Percentiles rank a stretch among this genome's conserved stretches.
phyloP scores from a whole-genome alignment of 2,329 filamentous ascomycete genomes.

The Pseudocercospora vitis region DNA sequence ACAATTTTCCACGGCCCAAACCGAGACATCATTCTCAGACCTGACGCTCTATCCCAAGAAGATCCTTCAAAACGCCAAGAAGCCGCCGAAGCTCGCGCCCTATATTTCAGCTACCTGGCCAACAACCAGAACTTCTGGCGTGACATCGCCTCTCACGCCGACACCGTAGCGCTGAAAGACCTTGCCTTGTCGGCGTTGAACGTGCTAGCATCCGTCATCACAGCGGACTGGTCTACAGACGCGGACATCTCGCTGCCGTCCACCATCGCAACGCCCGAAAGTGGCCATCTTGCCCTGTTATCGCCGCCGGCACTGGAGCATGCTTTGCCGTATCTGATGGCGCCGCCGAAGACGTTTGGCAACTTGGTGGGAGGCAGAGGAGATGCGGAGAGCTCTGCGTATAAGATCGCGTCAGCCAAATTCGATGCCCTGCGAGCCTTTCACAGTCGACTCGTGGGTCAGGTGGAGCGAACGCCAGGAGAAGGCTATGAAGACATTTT shows the following conservation, averaged over 20 bases:
- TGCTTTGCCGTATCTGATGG: slow-evolving; percentile 58
- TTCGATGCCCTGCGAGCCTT: slow-evolving; percentile 57
- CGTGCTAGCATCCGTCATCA: slow-evolving; percentile 54
- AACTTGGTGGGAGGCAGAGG: slow-evolving; percentile 60
- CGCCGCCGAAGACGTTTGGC: slow-evolving; percentile 56
- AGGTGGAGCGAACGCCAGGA: slow-evolving; percentile 33
- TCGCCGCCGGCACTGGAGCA: slow-evolving; percentile 52
- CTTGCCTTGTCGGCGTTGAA: slow-evolving; percentile 56
- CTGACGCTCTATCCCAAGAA: slow-evolving; percentile 19
- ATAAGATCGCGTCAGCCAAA: slow-evolving; percentile 58
- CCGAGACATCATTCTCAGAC: slow-evolving; percentile 33
- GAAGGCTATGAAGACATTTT: slow-evolving; percentile 43
- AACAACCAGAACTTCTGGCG: slow-evolving; percentile 54
- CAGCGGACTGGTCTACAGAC: slow-evolving; percentile 52
- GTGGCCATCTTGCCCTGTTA: slow-evolving; percentile 54
- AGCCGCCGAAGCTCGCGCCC: slow-evolving; percentile 53
- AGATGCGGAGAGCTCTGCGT: slow-evolving; percentile 58
- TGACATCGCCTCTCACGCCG: slow-evolving; percentile 54
- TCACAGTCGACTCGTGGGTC: slow-evolving; percentile 45
- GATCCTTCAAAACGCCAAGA: slow-evolving; percentile 45
- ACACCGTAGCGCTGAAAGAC: slow-evolving; percentile 58
- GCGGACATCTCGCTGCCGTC: slow-evolving; percentile 41
- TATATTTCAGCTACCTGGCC: slow-evolving; percentile 57
- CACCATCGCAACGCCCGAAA: slow-evolving; percentile 35
- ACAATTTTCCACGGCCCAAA: slow-evolving; percentile 57